Conservation (phyloP, 2,329 filamentous ascomycete species). For the Phaeoacremonium minimum region DNA sequence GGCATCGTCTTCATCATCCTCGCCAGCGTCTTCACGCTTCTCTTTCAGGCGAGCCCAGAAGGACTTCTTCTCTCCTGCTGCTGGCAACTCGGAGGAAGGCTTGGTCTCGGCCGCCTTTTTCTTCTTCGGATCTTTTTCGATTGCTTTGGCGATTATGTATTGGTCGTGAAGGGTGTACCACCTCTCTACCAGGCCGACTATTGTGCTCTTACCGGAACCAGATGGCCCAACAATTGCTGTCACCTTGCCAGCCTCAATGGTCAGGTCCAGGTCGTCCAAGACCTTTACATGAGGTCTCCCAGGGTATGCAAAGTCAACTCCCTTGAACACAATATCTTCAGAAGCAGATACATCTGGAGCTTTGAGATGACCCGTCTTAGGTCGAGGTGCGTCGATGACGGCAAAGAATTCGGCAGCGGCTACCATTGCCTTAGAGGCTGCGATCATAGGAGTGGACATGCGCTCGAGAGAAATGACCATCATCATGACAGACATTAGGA, state of each 20-base stretch:
- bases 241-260: slow-evolving; percentile 59
- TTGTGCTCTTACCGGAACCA: slow-evolving; percentile 70
- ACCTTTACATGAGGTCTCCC: slow-evolving; percentile 60
- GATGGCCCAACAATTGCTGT: slow-evolving; percentile 73
- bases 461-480: slow-evolving; percentile 52
- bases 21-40: slow-evolving; percentile 18
- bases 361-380: slow-evolving; percentile 32
- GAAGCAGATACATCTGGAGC: slow-evolving; percentile 44
- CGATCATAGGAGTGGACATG: slow-evolving; percentile 54
- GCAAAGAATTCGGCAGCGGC: slow-evolving; percentile 55
- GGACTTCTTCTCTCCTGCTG: slow-evolving; percentile 16
- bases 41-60: slow-evolving; percentile 7
- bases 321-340: slow-evolving; percentile 55
- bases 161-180: slow-evolving; percentile 64
- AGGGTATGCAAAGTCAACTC: slow-evolving; percentile 72
- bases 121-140: slow-evolving; percentile 40
- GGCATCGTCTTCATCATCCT: slow-evolving; percentile 20
- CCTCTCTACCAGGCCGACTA: slow-evolving; percentile 65
- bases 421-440: slow-evolving; percentile 51
- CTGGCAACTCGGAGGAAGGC: slow-evolving; percentile 12
- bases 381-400: slow-evolving; percentile 43
- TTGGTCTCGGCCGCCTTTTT: slow-evolving; percentile 33
- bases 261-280: slow-evolving; percentile 53
- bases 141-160: slow-evolving; percentile 43
- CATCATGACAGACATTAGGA: slow-evolving; percentile 56